Base-by-base conservation (phyloP, 2,329 filamentous ascomycete species). In the Penicillium occitanis region DNA sequence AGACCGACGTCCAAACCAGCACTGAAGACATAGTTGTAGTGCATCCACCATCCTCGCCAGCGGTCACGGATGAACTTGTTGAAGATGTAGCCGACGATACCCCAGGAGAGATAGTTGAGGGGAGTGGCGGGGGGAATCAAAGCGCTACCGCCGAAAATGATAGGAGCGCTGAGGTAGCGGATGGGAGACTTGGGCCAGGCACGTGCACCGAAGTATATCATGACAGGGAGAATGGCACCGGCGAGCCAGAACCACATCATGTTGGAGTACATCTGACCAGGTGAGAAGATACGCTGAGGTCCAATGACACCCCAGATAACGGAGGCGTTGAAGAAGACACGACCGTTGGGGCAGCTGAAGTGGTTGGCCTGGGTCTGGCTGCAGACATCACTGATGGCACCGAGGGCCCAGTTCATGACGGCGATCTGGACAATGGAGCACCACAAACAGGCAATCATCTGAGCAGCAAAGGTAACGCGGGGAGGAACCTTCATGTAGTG, bases 1-100 rank as follows among this genome's bases (percentile, higher is more conserved):
- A 91, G 82, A 5, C 90, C 90, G 59, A 85, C 86, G 75, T 92
- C 90, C 44, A 92, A 79, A 1, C 87, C 90, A 0, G 90, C 90
- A 22, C 89, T 91, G 0, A 88, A 87, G 72, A 91, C 84, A 75
- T 92, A 92, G 80, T 92, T 92, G 80, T 91, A 92, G 75, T 89
- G 87, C 76, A 90, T 81, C 90, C 90, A 92, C 90, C 90, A 92
- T 40, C 88, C 89, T 3, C 83, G 85, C 77, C 85, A 89, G 68
- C 85, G 83, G 66, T 87, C 83, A 73, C 86, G 86, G 73, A 92
- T 85, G 70, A 83, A 87, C 71, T 85, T 89, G 77, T 91, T 91
- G 80, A 92, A 92, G 42, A 88, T 69, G 58, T 85, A 83, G 8
- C 90, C 90, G 6, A 90, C 86, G 30, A 87, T 74, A 3, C 86